A percentile compares a stretch with the other conserved stretches of the same genome.
Conservation (phyloP, 257 asterid genomes). For the Nyctanthes arbortristis region DNA sequence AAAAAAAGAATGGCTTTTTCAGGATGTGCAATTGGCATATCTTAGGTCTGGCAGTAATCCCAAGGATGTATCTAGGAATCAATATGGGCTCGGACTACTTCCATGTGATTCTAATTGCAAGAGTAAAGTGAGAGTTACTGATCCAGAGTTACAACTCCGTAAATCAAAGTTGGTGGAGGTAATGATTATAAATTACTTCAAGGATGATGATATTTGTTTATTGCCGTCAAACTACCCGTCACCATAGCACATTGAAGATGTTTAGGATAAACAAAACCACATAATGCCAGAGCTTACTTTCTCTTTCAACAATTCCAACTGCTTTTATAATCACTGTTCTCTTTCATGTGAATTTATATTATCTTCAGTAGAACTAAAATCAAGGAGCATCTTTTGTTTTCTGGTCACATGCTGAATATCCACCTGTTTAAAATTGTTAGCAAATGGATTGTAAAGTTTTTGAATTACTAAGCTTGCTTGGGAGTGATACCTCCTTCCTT, state of each 20-base stretch:
- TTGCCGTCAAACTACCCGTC: too few species aligned
- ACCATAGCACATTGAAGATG: too few species aligned
- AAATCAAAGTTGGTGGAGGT: constrained; percentile 68
- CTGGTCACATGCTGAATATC: background rate
- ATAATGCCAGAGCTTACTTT: background rate
- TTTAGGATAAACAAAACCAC: background rate
- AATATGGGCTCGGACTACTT: constrained; percentile 73
- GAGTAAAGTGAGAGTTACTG: constrained; percentile 60
- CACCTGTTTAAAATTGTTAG: background rate
- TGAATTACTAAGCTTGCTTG: too few species aligned
- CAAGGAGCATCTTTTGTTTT: background rate
- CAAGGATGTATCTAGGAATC: constrained; percentile 65
- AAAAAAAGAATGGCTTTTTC: constrained; percentile 81
- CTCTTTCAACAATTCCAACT: background rate
- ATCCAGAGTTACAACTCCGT: constrained; percentile 68
- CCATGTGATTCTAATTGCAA: constrained; percentile 71
- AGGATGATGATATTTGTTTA: background rate
- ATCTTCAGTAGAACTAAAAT: background rate
- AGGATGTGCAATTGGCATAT: constrained; percentile 74
- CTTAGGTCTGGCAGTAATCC: constrained; percentile 52
- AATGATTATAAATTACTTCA: constrained; percentile 9
- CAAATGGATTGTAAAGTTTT: background rate
- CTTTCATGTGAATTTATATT: background rate
- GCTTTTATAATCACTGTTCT: background rate
- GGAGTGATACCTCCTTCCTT: too few species aligned